Base-by-base conservation (phyloP, 78 protist genomes). In the Planoprotostelium fungivorum region DNA sequence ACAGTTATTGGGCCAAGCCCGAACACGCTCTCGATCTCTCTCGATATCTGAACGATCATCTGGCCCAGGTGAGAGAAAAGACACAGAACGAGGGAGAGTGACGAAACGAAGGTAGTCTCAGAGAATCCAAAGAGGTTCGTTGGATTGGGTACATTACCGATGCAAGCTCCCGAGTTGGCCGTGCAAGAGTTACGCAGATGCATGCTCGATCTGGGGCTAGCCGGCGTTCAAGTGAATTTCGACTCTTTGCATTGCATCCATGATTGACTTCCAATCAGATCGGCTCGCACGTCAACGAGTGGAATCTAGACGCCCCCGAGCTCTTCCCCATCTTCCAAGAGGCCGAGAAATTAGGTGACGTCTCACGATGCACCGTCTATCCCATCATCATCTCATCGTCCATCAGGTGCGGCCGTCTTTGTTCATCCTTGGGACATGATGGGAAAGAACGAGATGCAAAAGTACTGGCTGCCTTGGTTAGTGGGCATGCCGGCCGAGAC, bases 391-490 rank as follows among this genome's bases (percentile, higher is more conserved):
- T 51, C 31, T 51, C 34, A 34, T 37, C 39, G 91, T 28, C 39
- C 36, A 28, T 25, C 89, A n/a, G 95, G 63, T 34, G 97, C 97
- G 0, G 63, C 94, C 36, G 84, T 98, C 0, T 95, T 98, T 51
- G 95, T 98, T 1, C 99, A 98, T 89, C 99, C 99, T n/a, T 98
- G 99, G 99, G 97, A 97, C 85, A 94, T 93, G 98, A n/a, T 86
- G 35, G 92, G 90, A 31, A 37, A 34, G 10, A 96, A 94, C 28
- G 89, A 94, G 36, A 89, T 89, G 93, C 90, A 87, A 0, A 36
- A 86, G 84, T 94, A 94, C 39, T 94, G 96, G 96, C 31, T 88
- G 16, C 96, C 96, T 23, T 94, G 96, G 99, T 93, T 97, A 29
- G 96, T 97, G 0, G 97, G 98, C n/a, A 97, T 97, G 99, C 99